Percentiles rank a stretch among this genome's conserved stretches.
phyloP scores from a whole-genome alignment of 768 basidiomycete genomes.

The Dioszegia aurantiaca region DNA sequence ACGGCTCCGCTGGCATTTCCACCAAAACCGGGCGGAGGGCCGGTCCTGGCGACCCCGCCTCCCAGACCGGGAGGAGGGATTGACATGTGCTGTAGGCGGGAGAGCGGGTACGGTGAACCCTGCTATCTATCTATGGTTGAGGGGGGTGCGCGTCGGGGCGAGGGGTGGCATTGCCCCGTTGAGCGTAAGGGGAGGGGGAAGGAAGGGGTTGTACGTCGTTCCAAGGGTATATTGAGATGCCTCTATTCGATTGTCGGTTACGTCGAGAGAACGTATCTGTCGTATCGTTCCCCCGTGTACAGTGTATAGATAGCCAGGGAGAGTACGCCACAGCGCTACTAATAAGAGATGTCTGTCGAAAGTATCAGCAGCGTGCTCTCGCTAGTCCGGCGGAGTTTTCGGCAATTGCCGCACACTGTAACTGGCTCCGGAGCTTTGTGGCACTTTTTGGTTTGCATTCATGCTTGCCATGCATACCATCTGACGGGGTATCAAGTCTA shows the following conservation, averaged over 20 bases:
- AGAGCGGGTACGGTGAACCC: neutral
- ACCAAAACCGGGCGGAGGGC: conserved; percentile 44
- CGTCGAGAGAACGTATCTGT: too few relatives aligned
- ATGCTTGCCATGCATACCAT: too few relatives aligned
- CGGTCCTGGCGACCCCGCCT: conserved; percentile 41
- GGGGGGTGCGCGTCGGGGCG: neutral
- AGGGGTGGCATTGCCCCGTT: conserved; percentile 15
- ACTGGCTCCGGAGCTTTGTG: neutral
- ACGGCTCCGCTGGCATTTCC: conserved; percentile 6
- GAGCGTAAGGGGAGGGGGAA: conserved; percentile 1
- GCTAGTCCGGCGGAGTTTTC: conserved; percentile 8
- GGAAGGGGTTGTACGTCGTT: neutral
- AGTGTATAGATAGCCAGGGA: too few relatives aligned
- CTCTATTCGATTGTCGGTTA: too few relatives aligned
- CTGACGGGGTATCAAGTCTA: too few relatives aligned
- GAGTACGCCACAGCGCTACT: too few relatives aligned
- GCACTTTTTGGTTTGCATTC: conserved; percentile 2
- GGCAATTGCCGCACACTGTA: conserved; percentile 7
- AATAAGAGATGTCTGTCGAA: neutral
- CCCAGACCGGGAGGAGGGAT: conserved; percentile 48
- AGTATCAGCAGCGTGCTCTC: neutral
- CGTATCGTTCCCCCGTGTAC: too few relatives aligned
- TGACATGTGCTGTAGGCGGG: conserved; percentile 27
- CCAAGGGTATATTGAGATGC: neutral
- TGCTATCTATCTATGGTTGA: neutral